A percentile compares a stretch with the other conserved stretches of the same genome.
These are phyloP conservation scores for Chimonanthus salicifolius DNA, from an alignment of 164 flowering plant genomes.

Conservation along the genomic window DNA sequence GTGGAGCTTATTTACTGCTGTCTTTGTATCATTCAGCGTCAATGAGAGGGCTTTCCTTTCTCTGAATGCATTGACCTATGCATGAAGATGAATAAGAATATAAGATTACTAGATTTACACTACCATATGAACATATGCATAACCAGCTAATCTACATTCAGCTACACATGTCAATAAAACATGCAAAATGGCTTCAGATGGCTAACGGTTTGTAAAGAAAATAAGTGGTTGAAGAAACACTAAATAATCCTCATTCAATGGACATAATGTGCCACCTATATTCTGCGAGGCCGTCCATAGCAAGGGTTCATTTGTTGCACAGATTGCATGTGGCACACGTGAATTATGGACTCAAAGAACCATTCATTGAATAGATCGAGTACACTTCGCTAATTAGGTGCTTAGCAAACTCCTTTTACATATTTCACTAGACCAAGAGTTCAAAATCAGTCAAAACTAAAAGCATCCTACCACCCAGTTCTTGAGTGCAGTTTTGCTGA, in stretches of 20 bases:
- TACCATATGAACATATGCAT: background rate
- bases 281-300: background rate
- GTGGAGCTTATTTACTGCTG: slow-evolving; percentile 61
- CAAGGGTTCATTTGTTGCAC: background rate
- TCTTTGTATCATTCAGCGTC: slow-evolving; percentile 59
- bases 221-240: background rate
- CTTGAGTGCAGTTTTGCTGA: slow-evolving; percentile 48
- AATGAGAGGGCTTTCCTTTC: slow-evolving; percentile 57
- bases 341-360: background rate
- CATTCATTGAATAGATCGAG: background rate
- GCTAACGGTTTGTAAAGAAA: background rate
- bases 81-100: background rate
- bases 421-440: background rate
- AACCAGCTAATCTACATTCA: background rate
- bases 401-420: too few relatives aligned
- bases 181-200: background rate
- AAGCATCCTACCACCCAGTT: slow-evolving; percentile 56
- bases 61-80: slow-evolving; percentile 49
- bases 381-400: background rate
- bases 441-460: background rate
- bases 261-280: background rate
- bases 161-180: background rate
- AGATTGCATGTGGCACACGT: background rate
- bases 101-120: background rate
- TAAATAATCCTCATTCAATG: background rate